A percentile compares a stretch with the other conserved stretches of the same genome.
phyloP scores from a whole-genome alignment of 139 green algal species.

The Chlorella sorokiniana region DNA sequence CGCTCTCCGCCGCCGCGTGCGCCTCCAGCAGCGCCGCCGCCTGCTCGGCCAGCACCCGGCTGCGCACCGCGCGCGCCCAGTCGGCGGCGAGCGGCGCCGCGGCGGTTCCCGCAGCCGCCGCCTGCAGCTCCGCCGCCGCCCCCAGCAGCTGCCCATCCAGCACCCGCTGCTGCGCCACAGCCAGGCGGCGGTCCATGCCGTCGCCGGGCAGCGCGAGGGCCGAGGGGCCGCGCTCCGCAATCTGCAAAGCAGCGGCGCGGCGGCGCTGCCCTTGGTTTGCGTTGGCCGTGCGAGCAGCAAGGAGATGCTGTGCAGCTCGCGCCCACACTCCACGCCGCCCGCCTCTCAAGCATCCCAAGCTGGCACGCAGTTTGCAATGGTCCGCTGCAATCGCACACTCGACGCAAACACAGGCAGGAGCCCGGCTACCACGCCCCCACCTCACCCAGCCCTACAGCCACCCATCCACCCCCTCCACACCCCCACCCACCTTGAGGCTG shows the following conservation, averaged over 20 bases:
- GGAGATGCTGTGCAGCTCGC: background rate
- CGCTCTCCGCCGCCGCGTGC: conserved; percentile 28
- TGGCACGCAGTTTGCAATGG: too few relatives aligned
- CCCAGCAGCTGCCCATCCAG: conserved; percentile 16
- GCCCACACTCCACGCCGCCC: too few relatives aligned
- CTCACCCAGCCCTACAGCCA: background rate
- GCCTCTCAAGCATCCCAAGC: too few relatives aligned
- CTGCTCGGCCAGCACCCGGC: conserved; percentile 38
- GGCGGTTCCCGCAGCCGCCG: conserved; percentile 27
- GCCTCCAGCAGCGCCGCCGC: conserved; percentile 41
- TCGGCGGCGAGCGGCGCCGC: conserved; percentile 31
- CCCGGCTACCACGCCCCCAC: too few relatives aligned
- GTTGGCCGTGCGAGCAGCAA: background rate
- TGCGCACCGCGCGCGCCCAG: conserved; percentile 27
- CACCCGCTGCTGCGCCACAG: conserved; percentile 5
- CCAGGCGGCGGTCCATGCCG: conserved; percentile 33
- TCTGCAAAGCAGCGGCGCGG: background rate
- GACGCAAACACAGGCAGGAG: too few relatives aligned
- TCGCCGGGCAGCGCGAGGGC: conserved; percentile 9
- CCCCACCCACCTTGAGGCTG: conserved; percentile 43
- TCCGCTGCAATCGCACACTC: too few relatives aligned
- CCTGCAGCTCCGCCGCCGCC: conserved; percentile 33
- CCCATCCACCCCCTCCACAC: background rate
- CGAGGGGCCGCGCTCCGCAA: conserved; percentile 30
- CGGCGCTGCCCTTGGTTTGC: background rate